Base-by-base conservation (phyloP, 75 land plant genomes). In the Cunninghamia lanceolata region DNA sequence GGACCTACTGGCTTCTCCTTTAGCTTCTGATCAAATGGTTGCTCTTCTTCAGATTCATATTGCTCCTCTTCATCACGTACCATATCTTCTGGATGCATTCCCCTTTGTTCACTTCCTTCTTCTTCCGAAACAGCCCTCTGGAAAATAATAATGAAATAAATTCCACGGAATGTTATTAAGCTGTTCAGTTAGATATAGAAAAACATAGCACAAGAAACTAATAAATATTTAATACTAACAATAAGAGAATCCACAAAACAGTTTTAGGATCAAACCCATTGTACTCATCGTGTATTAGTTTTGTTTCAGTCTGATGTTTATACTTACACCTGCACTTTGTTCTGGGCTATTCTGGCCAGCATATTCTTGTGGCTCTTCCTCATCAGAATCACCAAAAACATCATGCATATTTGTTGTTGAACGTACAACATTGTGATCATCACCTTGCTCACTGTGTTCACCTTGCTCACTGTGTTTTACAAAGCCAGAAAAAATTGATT, bases 371-470 rank as follows among this genome's bases (percentile, higher is more conserved):
- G 63, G 90, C 50, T 97, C 99, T 85, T 97, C 99, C 74, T 98
- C 98, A 86, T 98, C 99, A 88, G 99, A 96, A 70, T 98, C 98
- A 36, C 99, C 99, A 89, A 98, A 98, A 36, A 95, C 99, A 90
- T 95, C 97, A 86, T 95, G 96, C 47, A 97, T 90, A 79, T 91
- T 96, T 43, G 95, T 87, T 79, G 86, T 90, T 77, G 91, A 89
- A 8, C 85, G 89, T 84, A 82, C 30, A 84, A 81, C 84, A 47
- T 93, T 85, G 46, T 86, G 50, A 66, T 88, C 92, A 86, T 93
- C 93, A 87, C 91, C 92, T 74, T 94, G 91, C 82, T 96, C 93
- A 39, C 86, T 90, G 35, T 82, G 85, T 59, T 86, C 93, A 87
- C 91, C 92, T 74, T 94, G 91, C 82, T 96, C 93, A 39, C 86